A percentile compares a stretch with the other conserved stretches of the same genome.
These are phyloP conservation scores for Fusarium penzigii DNA, from an alignment of 2,329 filamentous ascomycete species.

Conservation along the genomic window DNA sequence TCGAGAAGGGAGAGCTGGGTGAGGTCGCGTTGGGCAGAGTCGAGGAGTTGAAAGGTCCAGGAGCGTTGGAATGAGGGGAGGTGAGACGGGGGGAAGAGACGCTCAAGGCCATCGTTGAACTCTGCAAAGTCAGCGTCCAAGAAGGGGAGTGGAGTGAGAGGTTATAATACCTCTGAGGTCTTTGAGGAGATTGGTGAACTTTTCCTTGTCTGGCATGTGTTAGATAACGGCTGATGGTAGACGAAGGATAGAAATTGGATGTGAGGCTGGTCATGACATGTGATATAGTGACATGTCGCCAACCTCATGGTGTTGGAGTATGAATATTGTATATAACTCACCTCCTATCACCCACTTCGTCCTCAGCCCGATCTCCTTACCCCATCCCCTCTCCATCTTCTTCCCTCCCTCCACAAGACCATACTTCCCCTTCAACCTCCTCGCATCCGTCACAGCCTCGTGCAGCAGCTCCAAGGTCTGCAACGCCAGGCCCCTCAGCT, in stretches of 20 bases:
- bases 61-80: conserved; percentile 44
- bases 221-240: background rate
- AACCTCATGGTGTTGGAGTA: background rate
- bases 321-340: conserved; percentile 16
- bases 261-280: background rate
- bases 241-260: background rate
- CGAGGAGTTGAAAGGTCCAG: conserved; percentile 50
- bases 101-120: conserved; percentile 50
- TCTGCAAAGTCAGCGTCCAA: conserved; percentile 26
- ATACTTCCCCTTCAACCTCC: conserved; percentile 43
- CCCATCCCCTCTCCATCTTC: conserved; percentile 33
- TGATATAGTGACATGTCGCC: conserved; percentile 1
- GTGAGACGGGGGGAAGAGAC: conserved; percentile 45
- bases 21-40: conserved; percentile 44
- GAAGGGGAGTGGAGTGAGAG: background rate
- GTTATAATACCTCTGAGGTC: conserved; percentile 40
- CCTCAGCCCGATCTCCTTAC: conserved; percentile 36
- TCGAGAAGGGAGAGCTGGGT: conserved; percentile 44
- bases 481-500: conserved; percentile 40
- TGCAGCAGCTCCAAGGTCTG: conserved; percentile 46
- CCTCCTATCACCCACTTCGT: conserved; percentile 47
- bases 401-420: conserved; percentile 38
- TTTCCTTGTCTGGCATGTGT: conserved; percentile 41
- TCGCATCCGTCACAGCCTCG: conserved; percentile 46
- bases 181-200: conserved; percentile 41